Evolutionary conservation across 2,329 filamentous ascomycete genomes (phyloP).

Genomic region (Penicillium sp.): DNA sequence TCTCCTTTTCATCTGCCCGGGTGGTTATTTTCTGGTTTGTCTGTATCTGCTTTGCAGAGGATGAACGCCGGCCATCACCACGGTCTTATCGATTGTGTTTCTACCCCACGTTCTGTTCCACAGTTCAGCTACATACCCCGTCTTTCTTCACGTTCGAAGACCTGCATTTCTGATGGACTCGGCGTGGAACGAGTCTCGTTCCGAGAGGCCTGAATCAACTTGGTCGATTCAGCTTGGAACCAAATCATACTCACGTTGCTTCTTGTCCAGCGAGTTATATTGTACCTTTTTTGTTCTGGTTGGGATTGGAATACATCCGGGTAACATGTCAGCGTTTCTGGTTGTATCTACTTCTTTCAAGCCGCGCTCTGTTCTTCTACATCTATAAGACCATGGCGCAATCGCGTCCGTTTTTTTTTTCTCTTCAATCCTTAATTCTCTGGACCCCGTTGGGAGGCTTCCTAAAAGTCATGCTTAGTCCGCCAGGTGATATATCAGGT

Average conservation of each 20-base stretch:
- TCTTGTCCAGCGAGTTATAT: not conserved
- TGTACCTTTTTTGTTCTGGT: not conserved
- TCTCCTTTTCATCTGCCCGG: constrained; percentile 3
- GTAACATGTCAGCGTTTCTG: not conserved
- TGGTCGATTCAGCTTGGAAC: not conserved
- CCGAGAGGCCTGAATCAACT: not conserved
- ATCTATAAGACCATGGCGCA: not conserved
- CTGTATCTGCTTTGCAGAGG: constrained; percentile 6
- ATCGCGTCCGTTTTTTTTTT: not conserved
- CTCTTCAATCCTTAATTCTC: not conserved
- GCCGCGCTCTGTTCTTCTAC: not conserved
- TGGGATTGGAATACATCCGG: not conserved
- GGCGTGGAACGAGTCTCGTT: not conserved
- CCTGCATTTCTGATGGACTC: constrained; percentile 12
- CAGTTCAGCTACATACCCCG: constrained; percentile 20
- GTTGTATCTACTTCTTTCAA: not conserved
- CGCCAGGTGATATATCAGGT: not conserved
- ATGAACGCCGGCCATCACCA: constrained; percentile 1
- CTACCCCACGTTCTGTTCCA: constrained; percentile 1
- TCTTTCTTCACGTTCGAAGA: constrained; percentile 7
- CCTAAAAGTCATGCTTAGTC: not conserved
- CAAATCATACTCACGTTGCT: not conserved
- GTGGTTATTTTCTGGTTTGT: constrained; percentile 1
- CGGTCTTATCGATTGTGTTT: constrained; percentile 5
- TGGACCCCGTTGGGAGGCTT: not conserved